These are phyloP conservation scores for Wickerhamiella infanticola DNA, from an alignment of 1,139 yeast species.

Conservation along the genomic window DNA sequence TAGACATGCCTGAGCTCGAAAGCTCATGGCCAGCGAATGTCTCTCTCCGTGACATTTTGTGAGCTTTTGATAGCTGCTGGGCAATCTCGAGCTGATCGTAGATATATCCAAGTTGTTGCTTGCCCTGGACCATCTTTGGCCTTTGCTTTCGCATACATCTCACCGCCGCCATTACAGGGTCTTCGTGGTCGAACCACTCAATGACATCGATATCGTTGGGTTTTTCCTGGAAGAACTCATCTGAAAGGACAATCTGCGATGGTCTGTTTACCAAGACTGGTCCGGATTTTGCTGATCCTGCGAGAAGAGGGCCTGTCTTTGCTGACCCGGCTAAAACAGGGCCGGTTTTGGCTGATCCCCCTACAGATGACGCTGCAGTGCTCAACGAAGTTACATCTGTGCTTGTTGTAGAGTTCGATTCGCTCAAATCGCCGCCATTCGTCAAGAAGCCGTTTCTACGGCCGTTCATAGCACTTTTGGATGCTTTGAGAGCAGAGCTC, in stretches of 20 bases:
- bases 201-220: slow-evolving; percentile 13
- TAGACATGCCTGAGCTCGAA: not conserved
- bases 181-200: slow-evolving; percentile 11
- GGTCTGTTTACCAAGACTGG: slow-evolving; percentile 1
- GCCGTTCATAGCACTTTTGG: not conserved
- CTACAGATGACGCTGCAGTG: not conserved
- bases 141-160: slow-evolving; percentile 36
- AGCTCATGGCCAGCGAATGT: not conserved
- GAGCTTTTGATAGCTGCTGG: slow-evolving; percentile 13
- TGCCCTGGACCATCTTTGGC: slow-evolving; percentile 55
- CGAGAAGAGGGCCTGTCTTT: slow-evolving; percentile 3
- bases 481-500: not conserved
- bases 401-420: not conserved
- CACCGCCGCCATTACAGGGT: slow-evolving; percentile 25
- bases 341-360: slow-evolving; percentile 1
- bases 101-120: slow-evolving; percentile 39
- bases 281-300: slow-evolving; percentile 1
- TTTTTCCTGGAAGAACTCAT: slow-evolving; percentile 11
- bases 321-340: slow-evolving; percentile 2
- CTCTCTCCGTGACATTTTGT: not conserved
- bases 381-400: not conserved
- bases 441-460: not conserved
- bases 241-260: slow-evolving; percentile 8
- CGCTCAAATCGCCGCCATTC: not conserved
- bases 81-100: slow-evolving; percentile 23